Evolutionary conservation across 2,329 filamentous ascomycete genomes (phyloP).

Genomic region (Westerdykella aurantiaca): DNA sequence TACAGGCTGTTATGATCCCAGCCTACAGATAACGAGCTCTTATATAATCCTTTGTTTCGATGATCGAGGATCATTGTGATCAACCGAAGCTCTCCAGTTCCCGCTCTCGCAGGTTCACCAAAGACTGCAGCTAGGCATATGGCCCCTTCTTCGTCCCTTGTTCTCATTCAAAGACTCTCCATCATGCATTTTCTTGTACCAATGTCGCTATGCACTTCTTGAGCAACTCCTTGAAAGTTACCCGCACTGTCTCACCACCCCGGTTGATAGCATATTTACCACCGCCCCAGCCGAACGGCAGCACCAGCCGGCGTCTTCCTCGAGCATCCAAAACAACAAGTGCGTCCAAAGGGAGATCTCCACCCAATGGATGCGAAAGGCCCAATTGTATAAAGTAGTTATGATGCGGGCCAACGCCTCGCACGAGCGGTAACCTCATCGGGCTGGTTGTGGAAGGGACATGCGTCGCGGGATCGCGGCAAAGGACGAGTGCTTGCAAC

Average conservation of each 20-base stretch:
- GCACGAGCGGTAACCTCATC: slow-evolving; percentile 28
- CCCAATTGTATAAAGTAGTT: slow-evolving; percentile 39
- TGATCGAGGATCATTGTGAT: background rate
- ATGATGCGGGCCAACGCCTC: slow-evolving; percentile 25
- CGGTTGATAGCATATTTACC: slow-evolving; percentile 31
- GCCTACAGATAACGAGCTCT: background rate
- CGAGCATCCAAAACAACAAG: slow-evolving; percentile 40
- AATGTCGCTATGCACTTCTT: slow-evolving; percentile 23
- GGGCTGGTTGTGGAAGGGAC: slow-evolving; percentile 17
- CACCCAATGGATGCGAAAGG: slow-evolving; percentile 42
- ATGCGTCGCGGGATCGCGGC: slow-evolving; percentile 29
- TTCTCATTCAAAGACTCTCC: too few relatives aligned
- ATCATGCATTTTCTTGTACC: background rate
- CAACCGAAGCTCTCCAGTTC: too few relatives aligned
- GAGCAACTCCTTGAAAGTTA: slow-evolving; percentile 23
- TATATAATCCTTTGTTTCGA: background rate
- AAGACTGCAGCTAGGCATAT: too few relatives aligned
- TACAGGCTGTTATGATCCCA: background rate
- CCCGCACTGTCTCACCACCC: slow-evolving; percentile 27
- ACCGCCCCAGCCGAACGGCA: slow-evolving; percentile 44
- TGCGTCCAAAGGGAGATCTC: slow-evolving; percentile 41
- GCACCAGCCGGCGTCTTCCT: slow-evolving; percentile 35
- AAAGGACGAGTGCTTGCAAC: slow-evolving; percentile 31
- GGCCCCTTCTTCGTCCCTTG: too few relatives aligned
- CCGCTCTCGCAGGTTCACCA: too few relatives aligned